Percentiles rank a stretch among this genome's conserved stretches.
phyloP scores from a whole-genome alignment of 1,284 basidiomycete species.

The Hypsizygus ulmarius region DNA sequence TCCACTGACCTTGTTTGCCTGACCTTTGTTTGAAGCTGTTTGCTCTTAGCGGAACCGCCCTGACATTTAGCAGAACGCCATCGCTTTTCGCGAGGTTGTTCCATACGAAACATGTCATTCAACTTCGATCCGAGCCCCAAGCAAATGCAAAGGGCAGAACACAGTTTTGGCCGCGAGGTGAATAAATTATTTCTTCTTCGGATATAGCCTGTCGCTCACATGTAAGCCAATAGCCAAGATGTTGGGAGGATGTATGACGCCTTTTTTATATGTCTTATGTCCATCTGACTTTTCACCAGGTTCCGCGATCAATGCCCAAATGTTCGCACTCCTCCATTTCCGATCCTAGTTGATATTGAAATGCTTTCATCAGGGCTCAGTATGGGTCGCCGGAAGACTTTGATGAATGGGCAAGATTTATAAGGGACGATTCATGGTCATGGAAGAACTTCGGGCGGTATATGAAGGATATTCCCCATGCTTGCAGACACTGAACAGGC shows the following conservation, averaged over 20 bases:
- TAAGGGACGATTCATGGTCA: conserved; percentile 53
- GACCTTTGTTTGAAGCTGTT: not conserved
- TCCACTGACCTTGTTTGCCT: not conserved
- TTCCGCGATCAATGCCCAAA: conserved; percentile 58
- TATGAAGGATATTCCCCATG: not conserved
- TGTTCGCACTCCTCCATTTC: conserved; percentile 31
- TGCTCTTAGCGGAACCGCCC: conserved; percentile 29
- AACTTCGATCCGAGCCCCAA: conserved; percentile 51
- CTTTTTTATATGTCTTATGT: not conserved
- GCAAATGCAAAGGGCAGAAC: conserved; percentile 38
- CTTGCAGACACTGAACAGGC: not conserved
- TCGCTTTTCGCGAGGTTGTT: conserved; percentile 36
- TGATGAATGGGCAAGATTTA: conserved; percentile 54
- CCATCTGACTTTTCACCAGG: conserved; percentile 32
- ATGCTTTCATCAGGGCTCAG: conserved; percentile 46
- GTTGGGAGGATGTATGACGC: conserved; percentile 57
- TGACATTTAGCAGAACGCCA: conserved; percentile 35
- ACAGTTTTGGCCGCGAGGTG: conserved; percentile 57
- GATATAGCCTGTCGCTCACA: not conserved
- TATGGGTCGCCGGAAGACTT: conserved; percentile 61
- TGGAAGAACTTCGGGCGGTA: conserved; percentile 51
- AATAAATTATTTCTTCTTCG: conserved; percentile 11
- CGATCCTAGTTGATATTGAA: not conserved
- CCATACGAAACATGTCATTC: conserved; percentile 39
- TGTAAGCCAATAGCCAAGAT: conserved; percentile 42